Conservation (phyloP, 139 green algal species). For the Tetraselmis striata region DNA sequence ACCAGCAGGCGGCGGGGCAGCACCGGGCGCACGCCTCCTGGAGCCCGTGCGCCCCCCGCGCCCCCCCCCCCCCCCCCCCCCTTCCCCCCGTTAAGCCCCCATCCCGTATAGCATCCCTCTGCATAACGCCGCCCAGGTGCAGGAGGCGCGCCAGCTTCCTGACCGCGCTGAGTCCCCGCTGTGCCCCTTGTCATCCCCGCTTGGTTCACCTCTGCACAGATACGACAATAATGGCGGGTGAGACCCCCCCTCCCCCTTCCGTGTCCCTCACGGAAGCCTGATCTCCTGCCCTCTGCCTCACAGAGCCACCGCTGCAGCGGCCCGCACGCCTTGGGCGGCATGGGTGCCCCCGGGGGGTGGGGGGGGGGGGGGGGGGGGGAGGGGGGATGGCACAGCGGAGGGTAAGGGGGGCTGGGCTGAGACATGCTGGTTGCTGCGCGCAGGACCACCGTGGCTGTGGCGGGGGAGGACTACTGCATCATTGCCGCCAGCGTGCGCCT, state of each 20-base stretch:
- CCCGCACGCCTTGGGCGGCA: too few species aligned
- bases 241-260: neutral
- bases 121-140: neutral
- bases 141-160: neutral
- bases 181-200: neutral
- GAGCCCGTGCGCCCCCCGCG: slow-evolving; percentile 37
- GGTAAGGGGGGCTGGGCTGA: too few species aligned
- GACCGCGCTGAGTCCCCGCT: too few species aligned
- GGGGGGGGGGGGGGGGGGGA: too few species aligned
- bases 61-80: neutral
- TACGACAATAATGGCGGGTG: slow-evolving; percentile 73
- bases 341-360: too few species aligned
- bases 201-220: slow-evolving; percentile 19
- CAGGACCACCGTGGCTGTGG: slow-evolving; percentile 85
- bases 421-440: too few species aligned
- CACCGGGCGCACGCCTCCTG: slow-evolving; percentile 37
- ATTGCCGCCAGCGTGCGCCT: slow-evolving; percentile 88
- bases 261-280: neutral
- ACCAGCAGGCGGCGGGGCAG: neutral
- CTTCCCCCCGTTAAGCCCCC: neutral
- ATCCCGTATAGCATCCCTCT: too few species aligned
- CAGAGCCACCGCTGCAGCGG: too few species aligned
- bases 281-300: neutral
- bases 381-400: too few species aligned
- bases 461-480: slow-evolving; percentile 92